Base-by-base conservation (phyloP, 139 green algal genomes). In the Penium margaritaceum region DNA sequence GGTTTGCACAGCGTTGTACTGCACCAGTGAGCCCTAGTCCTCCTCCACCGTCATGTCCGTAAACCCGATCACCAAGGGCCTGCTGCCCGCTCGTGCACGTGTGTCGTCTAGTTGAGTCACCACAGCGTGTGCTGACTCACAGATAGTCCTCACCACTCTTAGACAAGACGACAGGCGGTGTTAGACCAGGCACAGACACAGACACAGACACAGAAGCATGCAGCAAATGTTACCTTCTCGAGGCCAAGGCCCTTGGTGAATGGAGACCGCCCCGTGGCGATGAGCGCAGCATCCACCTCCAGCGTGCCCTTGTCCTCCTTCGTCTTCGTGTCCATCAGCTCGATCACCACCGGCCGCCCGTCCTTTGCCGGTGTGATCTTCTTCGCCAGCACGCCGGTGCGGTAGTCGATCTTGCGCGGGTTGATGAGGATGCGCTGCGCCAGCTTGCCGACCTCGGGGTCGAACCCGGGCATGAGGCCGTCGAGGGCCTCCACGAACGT, bases 281-380 rank as follows among this genome's bases (percentile, higher is more conserved):
- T 95, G 69, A 99, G 79, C 60, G 79, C 85, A 3, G 94, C 83
- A 63, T 88, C 83, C 68, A 80, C 74, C 87, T 98, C 92, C 63
- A 98, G 76, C 27, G 78, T 86, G 65, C 97, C 93, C 72, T 96
- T 90, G 66, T 89, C 81, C 89, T 98, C 90, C 83, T 95, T 96
- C 44, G 94, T 97, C 84, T 97, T 96, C 84, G 96, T 95, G 86
- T 99, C 94, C 14, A 92, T 95, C 51, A 99, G 88, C 87, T 98
- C 92, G 67, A 99, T 94, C 35, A 76, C 74, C 17, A 98, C 94
- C 17, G 94, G 94, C 88, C 96, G 96, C 24, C 76, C 76, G 32
- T 75, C 39, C 29, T 41, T 67, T 2, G 63, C 75, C 21, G 75
- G 75, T 21, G 75, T 82, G 65, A 81, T 81, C 74, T 96, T 96